Evolutionary conservation across 2,329 filamentous ascomycete species (phyloP), one percentile per base, ranked within the genome.

Genomic region (Diaporthe australafricana): DNA sequence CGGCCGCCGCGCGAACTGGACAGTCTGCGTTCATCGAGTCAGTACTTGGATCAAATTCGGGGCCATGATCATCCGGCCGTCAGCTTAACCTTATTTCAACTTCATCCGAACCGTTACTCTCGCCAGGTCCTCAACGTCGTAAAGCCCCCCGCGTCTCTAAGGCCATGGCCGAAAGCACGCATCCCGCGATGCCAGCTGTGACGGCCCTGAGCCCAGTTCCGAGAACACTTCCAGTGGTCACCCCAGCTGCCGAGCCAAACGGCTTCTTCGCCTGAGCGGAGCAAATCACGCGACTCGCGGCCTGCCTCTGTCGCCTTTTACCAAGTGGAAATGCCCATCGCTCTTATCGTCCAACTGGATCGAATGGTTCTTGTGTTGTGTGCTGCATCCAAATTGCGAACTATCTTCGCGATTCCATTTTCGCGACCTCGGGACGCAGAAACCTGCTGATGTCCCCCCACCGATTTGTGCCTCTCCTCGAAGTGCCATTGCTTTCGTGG

Each of bases 21-120:
- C n/a, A 68, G 52, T 57, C 65, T 68, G 65, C 50, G 22, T n/a
- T 6, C 7, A 67, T n/a, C 9, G 50, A 67, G 20, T 42, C 40
- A 32, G 66, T 55, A 57, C 52, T 38, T 20, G 6, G 22, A 25
- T n/a, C 17, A 27, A 32, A 20, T 12, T 57, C n/a, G 32, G 40
- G 40, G 42, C 22, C n/a, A 35, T 9, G 66, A 6, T 30, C 6
- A 57, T 57, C 52, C 35, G 66, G 66, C 25, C 32, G 27, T 27
- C 52, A 45, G 25, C 40, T 25, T 27, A 68, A 68, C 52, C 66
- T 68, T 68, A 57, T 20, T 68, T 57, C 40, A 45, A 68, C 66
- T 47, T 68, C 66, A 57, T 48, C n/a, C 40, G 45, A 50, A 17
- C 30, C 7, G 14, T n/a, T 12, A 25, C 30, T 11, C 48, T 30